Evolutionary conservation across 306 rosid genomes (phyloP), one percentile per base, ranked within the genome.

Genomic region (Lathyrus sativus): DNA sequence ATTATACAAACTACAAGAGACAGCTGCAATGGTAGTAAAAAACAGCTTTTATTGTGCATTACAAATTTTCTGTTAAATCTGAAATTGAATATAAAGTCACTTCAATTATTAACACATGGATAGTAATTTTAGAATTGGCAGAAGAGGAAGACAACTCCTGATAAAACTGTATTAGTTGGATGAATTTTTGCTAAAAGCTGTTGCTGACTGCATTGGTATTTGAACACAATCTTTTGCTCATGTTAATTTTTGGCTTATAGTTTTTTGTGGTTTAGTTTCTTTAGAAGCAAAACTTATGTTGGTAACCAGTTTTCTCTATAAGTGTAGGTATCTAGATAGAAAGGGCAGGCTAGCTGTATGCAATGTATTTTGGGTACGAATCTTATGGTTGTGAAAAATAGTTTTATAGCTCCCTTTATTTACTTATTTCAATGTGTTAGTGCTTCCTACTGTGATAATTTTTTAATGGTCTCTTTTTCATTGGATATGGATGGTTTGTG

Each of bases 71-170:
- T 33, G 60, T 44, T 42, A 62, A 11, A 39, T 62, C 67, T 22
- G 44, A 33, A 67, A 67, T 18, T 12, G 11, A 33, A 33, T 29
- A 9, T 29, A 29, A 65, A 15, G 43, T 28, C 2, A 64, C 54
- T 46, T 29, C 39, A 45, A 46, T n/a, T 65, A 15, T 48, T 65
- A 65, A 15, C 29, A 7, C 50, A 44, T 26, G 9, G 28, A 44
- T 43, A n/a, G 26, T 65, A 45, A 65, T 65, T 65, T 46, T 45
- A 65, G 44, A 44, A 42, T 65, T 65, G 58, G 38, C 10, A 44
- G 26, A 65, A 29, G 44, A 9, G 70, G 29, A 46, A 46, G 44
- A 46, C 22, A 26, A 45, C 28, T 4, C 57, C 57, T 29, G 8
- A 28, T 14, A 28, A 46, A 65, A 65, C 58, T 65, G 70, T 65